Percentiles rank a stretch among this genome's conserved stretches.
Evolutionary conservation across 768 basidiomycete genomes (phyloP).

Genomic region (Suillus occidentalis): DNA sequence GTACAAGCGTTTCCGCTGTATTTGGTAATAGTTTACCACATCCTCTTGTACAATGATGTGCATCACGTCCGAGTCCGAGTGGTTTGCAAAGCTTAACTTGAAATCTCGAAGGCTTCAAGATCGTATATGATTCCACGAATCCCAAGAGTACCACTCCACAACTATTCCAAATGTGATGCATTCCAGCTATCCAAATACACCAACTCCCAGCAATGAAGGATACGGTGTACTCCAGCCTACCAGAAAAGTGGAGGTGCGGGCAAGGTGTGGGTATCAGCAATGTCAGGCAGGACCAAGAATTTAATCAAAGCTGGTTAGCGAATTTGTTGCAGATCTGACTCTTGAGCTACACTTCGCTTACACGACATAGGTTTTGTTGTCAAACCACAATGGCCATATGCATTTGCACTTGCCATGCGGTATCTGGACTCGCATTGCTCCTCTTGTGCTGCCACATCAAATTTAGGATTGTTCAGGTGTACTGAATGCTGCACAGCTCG

Average conservation of each 20-base stretch:
- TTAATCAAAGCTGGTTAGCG: constrained; percentile 38
- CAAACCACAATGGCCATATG: constrained; percentile 57
- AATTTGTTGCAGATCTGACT: background rate
- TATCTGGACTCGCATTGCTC: constrained; percentile 69
- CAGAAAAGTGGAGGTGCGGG: constrained; percentile 42
- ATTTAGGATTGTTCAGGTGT: constrained; percentile 61
- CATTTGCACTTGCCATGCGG: constrained; percentile 62
- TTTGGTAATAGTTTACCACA: no score
- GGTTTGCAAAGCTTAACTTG: constrained; percentile 30
- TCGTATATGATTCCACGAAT: constrained; percentile 36
- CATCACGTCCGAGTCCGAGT: no score
- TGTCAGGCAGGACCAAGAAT: constrained; percentile 42
- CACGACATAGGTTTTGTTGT: constrained; percentile 53
- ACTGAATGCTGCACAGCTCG: constrained; percentile 64
- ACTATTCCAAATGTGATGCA: constrained; percentile 21
- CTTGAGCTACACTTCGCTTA: background rate
- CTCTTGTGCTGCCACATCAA: constrained; percentile 50
- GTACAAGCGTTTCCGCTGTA: no score
- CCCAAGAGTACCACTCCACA: constrained; percentile 24
- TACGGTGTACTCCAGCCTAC: constrained; percentile 32
- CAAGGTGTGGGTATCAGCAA: constrained; percentile 34
- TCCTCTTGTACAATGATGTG: background rate
- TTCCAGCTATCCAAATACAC: constrained; percentile 1
- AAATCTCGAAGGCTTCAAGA: constrained; percentile 27
- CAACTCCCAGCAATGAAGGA: constrained; percentile 8